Conservation (phyloP, 140 eudicot species). For the Oenanthe javanica region DNA sequence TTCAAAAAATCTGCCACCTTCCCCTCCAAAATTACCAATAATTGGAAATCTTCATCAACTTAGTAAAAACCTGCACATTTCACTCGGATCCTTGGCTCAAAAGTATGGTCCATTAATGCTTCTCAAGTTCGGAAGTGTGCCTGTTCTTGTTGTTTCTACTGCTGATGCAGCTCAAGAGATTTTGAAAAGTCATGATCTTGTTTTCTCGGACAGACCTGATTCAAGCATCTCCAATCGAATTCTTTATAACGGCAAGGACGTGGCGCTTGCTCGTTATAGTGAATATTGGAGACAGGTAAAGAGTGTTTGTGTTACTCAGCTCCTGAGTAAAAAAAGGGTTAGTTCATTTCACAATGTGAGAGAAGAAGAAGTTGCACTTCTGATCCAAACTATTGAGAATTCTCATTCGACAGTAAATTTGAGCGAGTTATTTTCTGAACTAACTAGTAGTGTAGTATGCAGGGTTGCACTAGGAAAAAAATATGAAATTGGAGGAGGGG, state of each 20-base stretch:
- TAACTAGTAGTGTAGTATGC: not conserved
- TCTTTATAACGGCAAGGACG: not conserved
- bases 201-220: not conserved
- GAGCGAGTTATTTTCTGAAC: not conserved
- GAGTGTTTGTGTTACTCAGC: slow-evolving; percentile 1
- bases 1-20: not conserved
- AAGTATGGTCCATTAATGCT: not conserved
- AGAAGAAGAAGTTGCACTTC: slow-evolving; percentile 5
- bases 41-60: slow-evolving; percentile 10
- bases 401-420: not conserved
- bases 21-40: not conserved
- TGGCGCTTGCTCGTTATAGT: not conserved
- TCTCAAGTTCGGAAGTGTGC: not conserved
- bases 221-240: not conserved
- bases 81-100: not conserved
- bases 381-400: not conserved
- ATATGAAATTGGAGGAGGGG: not conserved
- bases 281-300: slow-evolving; percentile 4
- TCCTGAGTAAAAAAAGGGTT: not conserved
- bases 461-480: slow-evolving; percentile 4
- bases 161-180: slow-evolving; percentile 6
- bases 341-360: not conserved
- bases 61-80: not conserved
- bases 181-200: not conserved
- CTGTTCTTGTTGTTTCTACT: slow-evolving; percentile 4